Conservation (phyloP, 2,329 filamentous ascomycete species). For the Colletotrichum tropicicola region DNA sequence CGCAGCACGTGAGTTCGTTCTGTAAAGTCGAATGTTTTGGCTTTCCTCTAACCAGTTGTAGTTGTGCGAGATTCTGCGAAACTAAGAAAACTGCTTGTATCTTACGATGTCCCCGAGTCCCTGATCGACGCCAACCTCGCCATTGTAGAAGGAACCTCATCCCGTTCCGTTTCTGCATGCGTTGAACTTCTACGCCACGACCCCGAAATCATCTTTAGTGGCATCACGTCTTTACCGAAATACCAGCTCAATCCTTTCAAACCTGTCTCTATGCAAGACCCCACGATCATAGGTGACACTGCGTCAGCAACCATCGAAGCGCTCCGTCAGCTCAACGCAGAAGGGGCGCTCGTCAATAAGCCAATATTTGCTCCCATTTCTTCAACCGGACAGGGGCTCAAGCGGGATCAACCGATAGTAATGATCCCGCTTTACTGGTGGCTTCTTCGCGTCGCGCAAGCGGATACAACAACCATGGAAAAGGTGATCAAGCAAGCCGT, state of each 20-base stretch:
- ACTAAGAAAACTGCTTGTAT: neutral
- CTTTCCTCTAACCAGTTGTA: neutral
- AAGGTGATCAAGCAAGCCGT: neutral
- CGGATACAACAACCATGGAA: conserved; percentile 7
- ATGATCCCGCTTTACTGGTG: conserved; percentile 11
- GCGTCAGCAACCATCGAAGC: neutral
- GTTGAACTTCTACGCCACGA: conserved; percentile 4
- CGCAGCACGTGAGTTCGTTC: neutral
- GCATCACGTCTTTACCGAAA: neutral
- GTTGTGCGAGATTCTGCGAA: conserved; percentile 11
- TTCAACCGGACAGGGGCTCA: neutral
- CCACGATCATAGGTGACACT: conserved; percentile 5
- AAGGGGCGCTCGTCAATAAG: neutral
- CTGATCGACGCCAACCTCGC: neutral
- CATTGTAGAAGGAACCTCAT: neutral
- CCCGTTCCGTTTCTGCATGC: neutral
- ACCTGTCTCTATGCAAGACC: conserved; percentile 15
- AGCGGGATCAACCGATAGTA: neutral
- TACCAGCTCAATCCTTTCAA: conserved; percentile 13
- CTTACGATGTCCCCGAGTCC: neutral
- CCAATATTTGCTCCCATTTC: conserved; percentile 8
- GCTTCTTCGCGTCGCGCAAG: conserved; percentile 1
- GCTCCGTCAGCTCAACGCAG: neutral
- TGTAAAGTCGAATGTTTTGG: neutral
- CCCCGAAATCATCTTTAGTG: conserved; percentile 7